Evolutionary conservation across 1,284 basidiomycete genomes (phyloP).

Genomic region (Rhodotorula sp.): DNA sequence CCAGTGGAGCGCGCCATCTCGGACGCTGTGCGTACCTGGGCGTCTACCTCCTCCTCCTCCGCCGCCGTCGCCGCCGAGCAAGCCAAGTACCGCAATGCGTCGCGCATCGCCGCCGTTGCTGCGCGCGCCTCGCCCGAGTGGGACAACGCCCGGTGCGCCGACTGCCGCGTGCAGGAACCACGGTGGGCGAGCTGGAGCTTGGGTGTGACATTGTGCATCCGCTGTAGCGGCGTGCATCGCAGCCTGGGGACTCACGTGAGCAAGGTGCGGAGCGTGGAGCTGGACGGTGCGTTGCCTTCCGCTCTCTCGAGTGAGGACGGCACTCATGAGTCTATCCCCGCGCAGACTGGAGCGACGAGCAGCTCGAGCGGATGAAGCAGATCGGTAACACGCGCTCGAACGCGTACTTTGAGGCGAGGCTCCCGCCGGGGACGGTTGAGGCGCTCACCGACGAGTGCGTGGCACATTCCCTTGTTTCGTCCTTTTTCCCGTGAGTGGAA

Average conservation of each 20-base stretch:
- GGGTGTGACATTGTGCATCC: constrained; percentile 58
- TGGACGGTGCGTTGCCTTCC: constrained; percentile 51
- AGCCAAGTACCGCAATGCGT: constrained; percentile 24
- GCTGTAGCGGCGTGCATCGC: constrained; percentile 57
- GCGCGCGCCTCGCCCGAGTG: not conserved
- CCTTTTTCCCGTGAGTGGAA: too few species aligned
- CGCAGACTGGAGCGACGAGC: constrained; percentile 53
- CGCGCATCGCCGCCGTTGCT: constrained; percentile 16
- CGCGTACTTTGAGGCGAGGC: constrained; percentile 51
- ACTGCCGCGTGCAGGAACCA: constrained; percentile 45
- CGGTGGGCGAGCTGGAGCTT: constrained; percentile 53
- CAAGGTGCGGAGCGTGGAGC: constrained; percentile 57
- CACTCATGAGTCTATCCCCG: not conserved
- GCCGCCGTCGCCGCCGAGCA: not conserved
- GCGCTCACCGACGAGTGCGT: constrained; percentile 49
- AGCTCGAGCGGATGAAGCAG: constrained; percentile 49
- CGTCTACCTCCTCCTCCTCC: not conserved
- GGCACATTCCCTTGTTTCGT: not conserved
- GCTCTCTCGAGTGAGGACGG: not conserved
- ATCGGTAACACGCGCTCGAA: constrained; percentile 55
- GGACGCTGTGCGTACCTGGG: constrained; percentile 23
- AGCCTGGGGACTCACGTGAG: constrained; percentile 58
- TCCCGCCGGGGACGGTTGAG: constrained; percentile 37
- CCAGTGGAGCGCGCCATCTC: constrained; percentile 27
- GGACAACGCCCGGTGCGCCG: constrained; percentile 19